These are phyloP conservation scores for Cochlearia excelsa DNA, from an alignment of 345 rosid genomes.

Conservation along the genomic window DNA sequence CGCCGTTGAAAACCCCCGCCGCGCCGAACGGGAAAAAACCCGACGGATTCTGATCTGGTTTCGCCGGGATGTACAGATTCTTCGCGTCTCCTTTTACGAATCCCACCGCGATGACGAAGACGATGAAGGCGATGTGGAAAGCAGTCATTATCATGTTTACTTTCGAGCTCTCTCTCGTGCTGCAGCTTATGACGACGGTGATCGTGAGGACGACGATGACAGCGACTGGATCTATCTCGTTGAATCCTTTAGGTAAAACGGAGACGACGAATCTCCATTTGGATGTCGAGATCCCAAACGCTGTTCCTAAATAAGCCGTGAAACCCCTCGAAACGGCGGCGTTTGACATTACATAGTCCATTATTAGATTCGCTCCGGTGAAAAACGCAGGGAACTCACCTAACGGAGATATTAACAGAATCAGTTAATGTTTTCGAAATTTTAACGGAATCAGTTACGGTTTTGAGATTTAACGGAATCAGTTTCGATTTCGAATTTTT, in stretches of 20 bases:
- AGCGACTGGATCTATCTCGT: slow-evolving; percentile 70
- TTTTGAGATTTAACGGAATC: slow-evolving; percentile 6
- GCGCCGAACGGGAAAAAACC: slow-evolving; percentile 78
- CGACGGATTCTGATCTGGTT: slow-evolving; percentile 45
- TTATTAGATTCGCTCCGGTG: slow-evolving; percentile 80
- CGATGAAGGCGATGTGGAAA: slow-evolving; percentile 70
- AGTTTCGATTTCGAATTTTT: background rate
- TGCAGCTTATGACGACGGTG: slow-evolving; percentile 62
- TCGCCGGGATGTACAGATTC: slow-evolving; percentile 52
- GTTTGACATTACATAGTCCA: slow-evolving; percentile 91
- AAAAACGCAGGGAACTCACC: slow-evolving; percentile 87
- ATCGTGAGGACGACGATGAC: slow-evolving; percentile 49
- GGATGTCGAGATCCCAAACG: slow-evolving; percentile 65
- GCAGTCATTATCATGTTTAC: slow-evolving; percentile 76
- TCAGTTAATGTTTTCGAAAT: background rate
- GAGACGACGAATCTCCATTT: slow-evolving; percentile 61
- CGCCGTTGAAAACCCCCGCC: slow-evolving; percentile 75
- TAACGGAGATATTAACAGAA: slow-evolving; percentile 21
- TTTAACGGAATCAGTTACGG: slow-evolving; percentile 7
- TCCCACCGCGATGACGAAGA: slow-evolving; percentile 70
- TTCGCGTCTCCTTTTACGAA: slow-evolving; percentile 62
- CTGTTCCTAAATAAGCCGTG: slow-evolving; percentile 66
- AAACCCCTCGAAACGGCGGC: slow-evolving; percentile 87
- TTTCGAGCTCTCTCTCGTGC: slow-evolving; percentile 75
- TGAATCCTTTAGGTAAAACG: slow-evolving; percentile 65